These are phyloP conservation scores for Madurella mycetomatis DNA, from an alignment of 2,329 filamentous ascomycete genomes.

Conservation along the genomic window DNA sequence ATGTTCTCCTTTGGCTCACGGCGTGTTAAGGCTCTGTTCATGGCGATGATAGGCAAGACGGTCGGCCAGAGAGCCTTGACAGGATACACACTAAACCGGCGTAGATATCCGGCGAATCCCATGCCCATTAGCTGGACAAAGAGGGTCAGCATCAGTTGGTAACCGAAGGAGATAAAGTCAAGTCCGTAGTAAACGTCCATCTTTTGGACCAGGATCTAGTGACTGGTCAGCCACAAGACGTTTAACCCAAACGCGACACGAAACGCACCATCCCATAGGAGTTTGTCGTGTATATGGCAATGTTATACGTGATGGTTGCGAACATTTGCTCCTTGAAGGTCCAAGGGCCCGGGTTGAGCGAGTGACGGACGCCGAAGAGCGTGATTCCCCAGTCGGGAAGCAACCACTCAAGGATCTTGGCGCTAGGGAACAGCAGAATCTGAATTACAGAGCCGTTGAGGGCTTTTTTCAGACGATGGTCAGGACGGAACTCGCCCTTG, in stretches of 20 bases:
- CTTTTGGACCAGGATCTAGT: constrained; percentile 31
- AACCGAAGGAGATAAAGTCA: constrained; percentile 37
- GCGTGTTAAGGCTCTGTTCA: constrained; percentile 32
- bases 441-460: constrained; percentile 38
- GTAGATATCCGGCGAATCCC: constrained; percentile 38
- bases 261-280: constrained; percentile 30
- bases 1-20: constrained; percentile 35
- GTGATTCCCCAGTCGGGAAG: constrained; percentile 44
- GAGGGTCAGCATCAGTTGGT: constrained; percentile 38
- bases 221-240: background rate
- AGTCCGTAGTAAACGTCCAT: constrained; percentile 39
- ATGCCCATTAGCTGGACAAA: constrained; percentile 42
- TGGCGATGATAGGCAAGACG: constrained; percentile 35
- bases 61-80: constrained; percentile 40
- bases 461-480: constrained; percentile 19
- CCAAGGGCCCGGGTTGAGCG: constrained; percentile 40
- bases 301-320: constrained; percentile 37
- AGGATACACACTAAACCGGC: constrained; percentile 37
- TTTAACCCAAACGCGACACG: too few relatives aligned
- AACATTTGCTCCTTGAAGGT: constrained; percentile 42
- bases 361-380: constrained; percentile 36
- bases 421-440: constrained; percentile 45
- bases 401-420: constrained; percentile 38
- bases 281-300: constrained; percentile 34
- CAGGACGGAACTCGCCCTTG: background rate